Evolutionary conservation across 257 asterid species (phyloP), one percentile per base, ranked within the genome.

Genomic region (Primulina tabacum): DNA sequence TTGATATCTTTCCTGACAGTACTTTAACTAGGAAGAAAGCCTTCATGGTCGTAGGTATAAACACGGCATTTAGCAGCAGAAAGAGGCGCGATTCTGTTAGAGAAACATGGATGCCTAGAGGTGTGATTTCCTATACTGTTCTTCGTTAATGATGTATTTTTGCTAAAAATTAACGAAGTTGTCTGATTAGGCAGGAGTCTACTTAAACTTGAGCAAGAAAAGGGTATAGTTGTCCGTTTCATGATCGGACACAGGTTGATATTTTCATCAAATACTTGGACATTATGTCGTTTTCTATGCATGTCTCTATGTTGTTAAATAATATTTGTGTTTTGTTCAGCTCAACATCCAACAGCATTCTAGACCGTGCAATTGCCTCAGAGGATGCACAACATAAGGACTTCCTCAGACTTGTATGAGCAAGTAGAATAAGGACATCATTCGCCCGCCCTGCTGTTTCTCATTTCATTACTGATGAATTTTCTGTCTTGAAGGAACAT

Each of bases 21-120:
- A 60, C 29, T 6, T 60, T 18, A 30, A 70, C 37, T 3, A 79
- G 73, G 56, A 79, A 81, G 63, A 87, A 80, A 73, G 84, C 77
- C 64, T 89, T 88, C 76, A 79, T 90, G 79, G 90, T 90, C 14
- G 80, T 90, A 30, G 96, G 96, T 35, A 81, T 88, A 75, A 90
- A 88, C 85, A 90, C 95, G 0, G 97, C 96, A 17, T 90, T 90
- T 66, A 90, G 94, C 75, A 83, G 94, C 75, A 79, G 96, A 78
- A 88, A 78, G 84, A 88, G 97, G 72, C 95, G 97, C 16, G 96
- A 88, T 86, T 88, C 96, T 4, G 65, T 90, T 70, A 80, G 97
- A 67, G 88, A 85, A 63, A 90, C 97, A n/a, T 90, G 97, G 97
- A 82, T 88, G 90, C 97, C 92, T 52, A 87, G 80, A 86, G 97